Percentiles rank a stretch among this genome's conserved stretches.
Conservation (phyloP, 306 rosid genomes). For the Malus sieversii region DNA sequence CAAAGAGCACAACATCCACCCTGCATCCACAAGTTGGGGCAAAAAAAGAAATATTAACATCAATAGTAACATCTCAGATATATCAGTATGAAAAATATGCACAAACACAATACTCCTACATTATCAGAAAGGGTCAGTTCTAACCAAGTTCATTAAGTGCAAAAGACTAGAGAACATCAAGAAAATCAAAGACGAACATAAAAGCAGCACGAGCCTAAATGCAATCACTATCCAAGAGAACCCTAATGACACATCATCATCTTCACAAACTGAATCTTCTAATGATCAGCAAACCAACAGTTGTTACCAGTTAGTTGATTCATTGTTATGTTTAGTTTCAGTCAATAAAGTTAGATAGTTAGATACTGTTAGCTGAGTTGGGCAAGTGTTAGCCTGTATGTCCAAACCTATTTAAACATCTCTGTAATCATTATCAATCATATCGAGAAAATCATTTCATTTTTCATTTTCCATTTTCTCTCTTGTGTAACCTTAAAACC, state of each 20-base stretch:
- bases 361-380: not conserved
- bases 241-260: not conserved
- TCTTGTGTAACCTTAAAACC: not conserved
- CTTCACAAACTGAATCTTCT: too few relatives aligned
- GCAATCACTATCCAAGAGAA: not conserved
- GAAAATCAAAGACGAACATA: not conserved
- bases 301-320: not conserved
- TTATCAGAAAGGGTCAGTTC: not conserved
- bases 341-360: not conserved
- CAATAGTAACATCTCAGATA: not conserved
- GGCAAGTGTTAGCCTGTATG: not conserved
- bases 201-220: not conserved
- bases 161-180: not conserved
- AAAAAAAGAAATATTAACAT: slow-evolving; percentile 14
- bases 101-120: not conserved
- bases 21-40: slow-evolving; percentile 52
- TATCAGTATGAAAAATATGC: not conserved
- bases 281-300: not conserved
- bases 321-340: not conserved
- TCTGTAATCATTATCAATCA: not conserved
- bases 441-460: not conserved
- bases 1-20: slow-evolving; percentile 95
- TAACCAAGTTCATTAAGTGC: not conserved
- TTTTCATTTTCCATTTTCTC: not conserved
- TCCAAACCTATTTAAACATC: not conserved